These are phyloP conservation scores for Colletotrichum sp. DNA, from an alignment of 2,329 filamentous ascomycete genomes.

Conservation along the genomic window DNA sequence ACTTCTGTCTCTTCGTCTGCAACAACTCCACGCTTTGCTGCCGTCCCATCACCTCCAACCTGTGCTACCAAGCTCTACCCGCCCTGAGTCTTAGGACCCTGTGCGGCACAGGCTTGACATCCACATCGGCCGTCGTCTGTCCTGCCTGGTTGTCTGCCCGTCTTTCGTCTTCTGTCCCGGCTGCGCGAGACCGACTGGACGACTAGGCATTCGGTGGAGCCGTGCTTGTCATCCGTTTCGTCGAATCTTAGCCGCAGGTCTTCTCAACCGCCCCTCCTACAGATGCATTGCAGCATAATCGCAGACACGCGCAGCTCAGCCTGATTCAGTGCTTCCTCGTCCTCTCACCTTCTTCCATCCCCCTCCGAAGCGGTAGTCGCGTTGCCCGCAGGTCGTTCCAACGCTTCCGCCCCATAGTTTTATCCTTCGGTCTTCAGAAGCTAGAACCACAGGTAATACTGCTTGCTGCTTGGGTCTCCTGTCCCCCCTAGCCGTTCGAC, in stretches of 20 bases:
- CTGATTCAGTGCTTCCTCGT: neutral
- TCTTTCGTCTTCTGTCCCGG: neutral
- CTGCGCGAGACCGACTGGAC: constrained; percentile 2
- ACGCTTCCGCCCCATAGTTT: constrained; percentile 12
- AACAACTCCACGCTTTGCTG: neutral
- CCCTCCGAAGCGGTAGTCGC: neutral
- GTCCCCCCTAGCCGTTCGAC: neutral
- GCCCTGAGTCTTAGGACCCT: neutral
- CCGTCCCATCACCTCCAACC: neutral
- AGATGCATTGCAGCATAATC: constrained; percentile 9
- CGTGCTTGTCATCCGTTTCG: constrained; percentile 12
- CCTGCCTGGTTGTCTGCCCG: neutral
- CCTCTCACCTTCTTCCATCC: neutral
- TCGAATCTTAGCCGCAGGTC: constrained; percentile 19
- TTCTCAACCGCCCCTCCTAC: constrained; percentile 16
- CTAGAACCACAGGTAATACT: neutral
- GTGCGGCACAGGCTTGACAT: neutral
- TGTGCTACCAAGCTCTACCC: neutral
- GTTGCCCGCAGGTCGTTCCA: neutral
- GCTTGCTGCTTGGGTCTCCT: neutral
- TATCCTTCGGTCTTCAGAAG: neutral
- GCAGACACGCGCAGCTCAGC: constrained; percentile 13
- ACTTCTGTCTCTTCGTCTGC: neutral
- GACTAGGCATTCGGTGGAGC: constrained; percentile 4
- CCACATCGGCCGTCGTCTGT: neutral